phyloP scores from a whole-genome alignment of 352 stramenopile genomes.

The Phytophthora boehmeriae region DNA sequence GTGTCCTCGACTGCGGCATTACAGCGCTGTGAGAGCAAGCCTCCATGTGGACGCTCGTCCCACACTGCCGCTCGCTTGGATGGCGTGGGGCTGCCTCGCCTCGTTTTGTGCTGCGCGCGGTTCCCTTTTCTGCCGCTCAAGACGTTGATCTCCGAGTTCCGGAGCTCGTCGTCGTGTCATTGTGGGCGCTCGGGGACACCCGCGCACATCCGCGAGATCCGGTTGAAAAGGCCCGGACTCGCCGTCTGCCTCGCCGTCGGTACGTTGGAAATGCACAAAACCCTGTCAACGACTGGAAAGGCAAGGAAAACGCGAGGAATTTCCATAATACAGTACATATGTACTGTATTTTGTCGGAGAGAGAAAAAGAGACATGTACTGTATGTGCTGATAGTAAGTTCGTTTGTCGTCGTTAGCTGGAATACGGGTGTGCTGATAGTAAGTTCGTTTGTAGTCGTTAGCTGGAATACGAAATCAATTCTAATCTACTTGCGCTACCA shows the following conservation, averaged over 20 bases:
- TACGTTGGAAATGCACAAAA: conserved; percentile 12
- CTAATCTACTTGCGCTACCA: too few relatives aligned
- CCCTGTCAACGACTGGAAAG: conserved; percentile 20
- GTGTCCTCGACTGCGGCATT: conserved; percentile 21
- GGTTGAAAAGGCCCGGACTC: conserved; percentile 15
- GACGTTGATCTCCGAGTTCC: neutral
- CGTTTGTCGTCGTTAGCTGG: too few relatives aligned
- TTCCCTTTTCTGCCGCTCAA: conserved; percentile 22
- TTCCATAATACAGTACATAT: too few relatives aligned
- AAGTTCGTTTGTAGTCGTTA: too few relatives aligned
- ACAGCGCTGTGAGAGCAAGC: conserved; percentile 14
- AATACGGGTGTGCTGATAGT: too few relatives aligned
- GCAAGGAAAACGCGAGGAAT: neutral
- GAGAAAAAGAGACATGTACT: too few relatives aligned
- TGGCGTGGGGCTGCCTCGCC: conserved; percentile 2
- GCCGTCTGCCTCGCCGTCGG: conserved; percentile 10
- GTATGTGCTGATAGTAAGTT: too few relatives aligned
- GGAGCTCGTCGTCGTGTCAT: conserved; percentile 25
- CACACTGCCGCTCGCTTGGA: neutral
- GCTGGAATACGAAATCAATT: too few relatives aligned
- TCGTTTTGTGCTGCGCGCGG: conserved; percentile 17
- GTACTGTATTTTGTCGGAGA: too few relatives aligned
- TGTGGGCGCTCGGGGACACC: conserved; percentile 11
- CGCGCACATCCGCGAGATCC: conserved; percentile 26
- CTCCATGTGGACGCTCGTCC: neutral